Percentiles rank a stretch among this genome's conserved stretches.
phyloP scores from a whole-genome alignment of 176 grass and related monocot species.

The Cenchrus americanus region DNA sequence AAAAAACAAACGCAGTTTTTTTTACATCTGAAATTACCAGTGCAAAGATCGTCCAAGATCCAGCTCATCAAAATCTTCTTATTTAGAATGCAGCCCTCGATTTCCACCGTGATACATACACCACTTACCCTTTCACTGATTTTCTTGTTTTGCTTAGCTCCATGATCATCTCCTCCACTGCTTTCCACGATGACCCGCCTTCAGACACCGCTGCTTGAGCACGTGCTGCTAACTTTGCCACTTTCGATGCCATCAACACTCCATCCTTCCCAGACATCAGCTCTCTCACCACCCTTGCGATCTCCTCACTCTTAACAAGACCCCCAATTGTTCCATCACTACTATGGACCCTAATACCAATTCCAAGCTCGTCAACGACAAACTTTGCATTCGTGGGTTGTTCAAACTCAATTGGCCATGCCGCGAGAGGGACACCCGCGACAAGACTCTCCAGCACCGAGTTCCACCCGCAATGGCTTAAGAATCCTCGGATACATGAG shows the following conservation, averaged over 20 bases:
- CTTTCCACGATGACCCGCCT: background rate
- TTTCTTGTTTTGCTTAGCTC: background rate
- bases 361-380: background rate
- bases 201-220: background rate
- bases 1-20: too few species aligned
- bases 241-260: background rate
- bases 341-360: background rate
- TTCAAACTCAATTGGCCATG: background rate
- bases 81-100: background rate
- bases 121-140: background rate
- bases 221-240: background rate
- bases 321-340: background rate
- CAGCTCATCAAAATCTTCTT: background rate
- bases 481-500: background rate
- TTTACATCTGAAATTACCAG: background rate
- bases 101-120: background rate
- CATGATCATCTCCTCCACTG: background rate
- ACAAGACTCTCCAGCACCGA: background rate
- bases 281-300: background rate
- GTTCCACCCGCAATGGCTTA: slow-evolving; percentile 16
- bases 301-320: background rate
- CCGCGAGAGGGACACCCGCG: background rate
- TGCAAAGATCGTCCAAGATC: background rate
- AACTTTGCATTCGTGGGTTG: slow-evolving; percentile 1
- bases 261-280: background rate